These are phyloP conservation scores for Aciculosporium take DNA, from an alignment of 2,329 filamentous ascomycete genomes.

Conservation along the genomic window DNA sequence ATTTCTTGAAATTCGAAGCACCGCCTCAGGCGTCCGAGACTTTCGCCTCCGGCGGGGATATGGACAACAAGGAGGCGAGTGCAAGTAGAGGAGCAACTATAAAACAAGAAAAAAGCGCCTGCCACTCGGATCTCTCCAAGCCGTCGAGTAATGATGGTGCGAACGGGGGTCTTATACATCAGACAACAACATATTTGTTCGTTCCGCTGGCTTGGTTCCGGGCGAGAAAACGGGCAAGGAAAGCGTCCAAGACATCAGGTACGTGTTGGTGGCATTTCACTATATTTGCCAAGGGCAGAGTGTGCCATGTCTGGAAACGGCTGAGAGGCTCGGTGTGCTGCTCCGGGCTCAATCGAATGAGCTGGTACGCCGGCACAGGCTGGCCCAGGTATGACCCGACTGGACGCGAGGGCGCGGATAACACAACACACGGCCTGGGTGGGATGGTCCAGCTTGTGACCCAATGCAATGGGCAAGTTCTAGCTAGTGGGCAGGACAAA, in stretches of 20 bases:
- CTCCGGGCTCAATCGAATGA: constrained; percentile 1
- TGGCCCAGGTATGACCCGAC: constrained; percentile 1
- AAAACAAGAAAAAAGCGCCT: not conserved
- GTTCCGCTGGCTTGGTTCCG: constrained; percentile 5
- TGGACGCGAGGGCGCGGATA: constrained; percentile 5
- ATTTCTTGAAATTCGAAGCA: not conserved
- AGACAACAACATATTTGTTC: not conserved
- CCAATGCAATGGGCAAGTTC: constrained; percentile 1
- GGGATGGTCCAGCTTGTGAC: constrained; percentile 4
- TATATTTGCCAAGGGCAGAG: not conserved
- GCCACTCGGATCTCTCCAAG: no score
- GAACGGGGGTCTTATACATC: constrained; percentile 8
- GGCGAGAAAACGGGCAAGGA: not conserved
- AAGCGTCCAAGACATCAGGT: constrained; percentile 3
- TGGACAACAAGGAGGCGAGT: no score
- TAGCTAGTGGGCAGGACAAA: not conserved
- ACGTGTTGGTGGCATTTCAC: not conserved
- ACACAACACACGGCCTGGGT: constrained; percentile 2
- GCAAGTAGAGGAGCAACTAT: not conserved
- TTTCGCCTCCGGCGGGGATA: no score
- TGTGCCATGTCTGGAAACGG: not conserved
- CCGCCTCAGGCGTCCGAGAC: not conserved
- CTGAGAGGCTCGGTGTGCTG: not conserved
- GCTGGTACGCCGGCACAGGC: not conserved
- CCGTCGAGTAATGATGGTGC: constrained; percentile 2